Conservation (phyloP, 352 stramenopile genomes). For the Plasmopara viticola region DNA sequence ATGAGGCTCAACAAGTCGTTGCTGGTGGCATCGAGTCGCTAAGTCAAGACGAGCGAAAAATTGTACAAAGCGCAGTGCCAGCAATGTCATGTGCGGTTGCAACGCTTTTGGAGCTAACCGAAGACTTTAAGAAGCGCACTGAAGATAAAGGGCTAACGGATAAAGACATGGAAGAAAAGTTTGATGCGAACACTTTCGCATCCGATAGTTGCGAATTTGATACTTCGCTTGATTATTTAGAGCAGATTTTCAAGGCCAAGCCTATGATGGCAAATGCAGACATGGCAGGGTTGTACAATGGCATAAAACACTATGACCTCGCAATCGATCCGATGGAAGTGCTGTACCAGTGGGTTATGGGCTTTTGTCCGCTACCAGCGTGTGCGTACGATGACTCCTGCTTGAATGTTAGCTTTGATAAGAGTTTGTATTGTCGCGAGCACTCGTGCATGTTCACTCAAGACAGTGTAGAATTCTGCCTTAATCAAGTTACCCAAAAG, state of each 20-base stretch:
- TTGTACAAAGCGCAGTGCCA: conserved; percentile 24
- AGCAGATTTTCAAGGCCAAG: conserved; percentile 9
- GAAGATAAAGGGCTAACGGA: neutral
- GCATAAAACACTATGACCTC: conserved; percentile 56
- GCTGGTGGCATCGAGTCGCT: conserved; percentile 1
- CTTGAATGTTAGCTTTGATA: conserved; percentile 19
- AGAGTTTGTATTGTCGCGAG: conserved; percentile 25
- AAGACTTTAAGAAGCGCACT: neutral
- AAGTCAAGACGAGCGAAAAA: conserved; percentile 12
- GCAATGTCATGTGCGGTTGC: conserved; percentile 15
- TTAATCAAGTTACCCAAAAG: conserved; percentile 18
- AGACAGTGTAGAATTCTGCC: conserved; percentile 22
- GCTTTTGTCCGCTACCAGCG: conserved; percentile 37
- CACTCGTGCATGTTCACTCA: conserved; percentile 30
- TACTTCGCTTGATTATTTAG: conserved; percentile 5
- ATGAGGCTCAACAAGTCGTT: conserved; percentile 20
- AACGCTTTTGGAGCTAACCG: conserved; percentile 11
- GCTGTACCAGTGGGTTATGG: conserved; percentile 49
- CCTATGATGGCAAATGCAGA: conserved; percentile 21
- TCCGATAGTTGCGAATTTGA: neutral
- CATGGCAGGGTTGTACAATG: conserved; percentile 32
- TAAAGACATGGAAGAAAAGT: conserved; percentile 8
- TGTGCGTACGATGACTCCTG: conserved; percentile 36
- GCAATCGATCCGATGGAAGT: conserved; percentile 48
- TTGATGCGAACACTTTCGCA: neutral